Base-by-base conservation (phyloP, 1,284 basidiomycete species). In the Xerocomus nothofagi region DNA sequence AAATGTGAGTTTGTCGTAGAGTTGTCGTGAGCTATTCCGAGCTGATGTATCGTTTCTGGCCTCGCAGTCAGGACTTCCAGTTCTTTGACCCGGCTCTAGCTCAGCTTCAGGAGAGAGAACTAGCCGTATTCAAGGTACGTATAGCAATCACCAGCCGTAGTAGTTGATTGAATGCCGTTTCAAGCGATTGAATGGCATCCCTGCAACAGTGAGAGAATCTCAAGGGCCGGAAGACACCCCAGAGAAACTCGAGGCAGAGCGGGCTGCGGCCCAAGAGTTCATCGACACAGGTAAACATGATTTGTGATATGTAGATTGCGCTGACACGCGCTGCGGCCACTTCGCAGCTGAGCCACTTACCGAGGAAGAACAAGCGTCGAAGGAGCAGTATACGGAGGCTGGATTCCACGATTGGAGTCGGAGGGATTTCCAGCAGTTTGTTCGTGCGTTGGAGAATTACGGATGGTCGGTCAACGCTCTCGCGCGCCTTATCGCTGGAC, bases 341-440 rank as follows among this genome's bases (percentile, higher is more conserved):
- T 30, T 33, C 23, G 23, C 44, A 91, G 93, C 93, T 17, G 91
- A 91, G 58, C 88, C 91, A 1, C 74, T 98, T 39, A 93, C 84
- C 0, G 92, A 96, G 57, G 88, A 92, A 49, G 94, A 98, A 63
- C 72, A 81, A 53, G 80, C 80, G 6, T 76, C 84, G 63, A 96
- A 96, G 71, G 91, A 94, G 41, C 78, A 78, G 39, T 81, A 90
- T 30, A 81, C 86, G n/a, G 77, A 77, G 27, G 76, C 88, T 50
- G 93, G 94, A 14, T 97, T 97, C 72, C 81, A 84, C 29, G 85
- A 88, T 58, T 97, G 95, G 95, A 92, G 87, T 65, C 79, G 91
- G 55, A 82, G 93, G 38, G 94, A 98, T 66, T 98, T 93, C 77
- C 93, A 96, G 63, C 88, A 89, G 59, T 93, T 98, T 63, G 80